Percentiles rank a stretch among this genome's conserved stretches.
These are phyloP conservation scores for Cladosporium oxysporum DNA, from an alignment of 2,329 filamentous ascomycete genomes.

Conservation along the genomic window DNA sequence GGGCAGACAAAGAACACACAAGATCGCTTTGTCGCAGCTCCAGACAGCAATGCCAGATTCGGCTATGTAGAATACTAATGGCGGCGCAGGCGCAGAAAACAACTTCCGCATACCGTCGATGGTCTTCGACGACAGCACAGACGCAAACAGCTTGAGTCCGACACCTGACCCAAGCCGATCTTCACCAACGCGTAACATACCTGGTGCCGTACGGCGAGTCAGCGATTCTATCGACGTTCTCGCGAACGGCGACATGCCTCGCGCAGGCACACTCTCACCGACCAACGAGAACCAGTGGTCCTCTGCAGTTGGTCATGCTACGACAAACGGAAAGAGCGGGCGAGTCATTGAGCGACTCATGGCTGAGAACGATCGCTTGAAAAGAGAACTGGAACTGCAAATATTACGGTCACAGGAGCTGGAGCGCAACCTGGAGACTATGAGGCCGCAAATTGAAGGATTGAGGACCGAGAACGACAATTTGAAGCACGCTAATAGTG, in stretches of 20 bases:
- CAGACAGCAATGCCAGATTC: not conserved
- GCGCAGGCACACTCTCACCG: slow-evolving; percentile 8
- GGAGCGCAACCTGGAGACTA: slow-evolving; percentile 65
- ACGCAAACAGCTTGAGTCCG: not conserved
- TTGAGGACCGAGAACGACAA: slow-evolving; percentile 69
- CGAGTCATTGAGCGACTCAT: slow-evolving; percentile 80
- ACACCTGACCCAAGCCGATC: not conserved
- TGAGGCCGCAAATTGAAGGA: slow-evolving; percentile 71
- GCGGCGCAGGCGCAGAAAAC: slow-evolving; percentile 7
- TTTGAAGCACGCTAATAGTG: slow-evolving; percentile 67
- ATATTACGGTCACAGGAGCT: slow-evolving; percentile 63
- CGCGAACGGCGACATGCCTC: slow-evolving; percentile 13
- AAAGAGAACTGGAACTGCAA: slow-evolving; percentile 60
- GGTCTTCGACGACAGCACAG: slow-evolving; percentile 18
- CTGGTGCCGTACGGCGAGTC: slow-evolving; percentile 14
- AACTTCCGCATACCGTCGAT: slow-evolving; percentile 18
- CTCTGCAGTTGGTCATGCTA: slow-evolving; percentile 68
- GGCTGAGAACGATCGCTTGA: slow-evolving; percentile 75
- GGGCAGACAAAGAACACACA: slow-evolving; percentile 1
- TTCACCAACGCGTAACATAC: slow-evolving; percentile 10
- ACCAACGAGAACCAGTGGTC: slow-evolving; percentile 53
- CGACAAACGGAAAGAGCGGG: slow-evolving; percentile 68
- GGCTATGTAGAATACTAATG: slow-evolving; percentile 2
- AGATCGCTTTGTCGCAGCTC: slow-evolving; percentile 1
- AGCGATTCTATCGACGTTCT: slow-evolving; percentile 17